These are phyloP conservation scores for Stipa capillata DNA, from an alignment of 176 grass and related monocot species.

Conservation along the genomic window DNA sequence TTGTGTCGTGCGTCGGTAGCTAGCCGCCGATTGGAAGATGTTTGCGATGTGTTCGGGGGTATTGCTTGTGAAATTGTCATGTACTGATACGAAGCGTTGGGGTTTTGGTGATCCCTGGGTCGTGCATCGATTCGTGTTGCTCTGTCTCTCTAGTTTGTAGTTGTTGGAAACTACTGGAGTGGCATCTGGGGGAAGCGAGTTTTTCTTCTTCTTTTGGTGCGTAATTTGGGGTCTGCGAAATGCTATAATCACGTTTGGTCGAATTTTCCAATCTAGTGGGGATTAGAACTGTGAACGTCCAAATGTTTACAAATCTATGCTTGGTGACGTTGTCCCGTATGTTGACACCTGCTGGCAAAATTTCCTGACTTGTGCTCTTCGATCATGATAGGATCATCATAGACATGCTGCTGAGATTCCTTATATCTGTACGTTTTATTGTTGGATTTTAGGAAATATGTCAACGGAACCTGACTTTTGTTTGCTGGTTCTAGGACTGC, in stretches of 20 bases:
- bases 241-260: not conserved
- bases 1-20: too few relatives aligned
- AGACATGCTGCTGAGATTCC: not conserved
- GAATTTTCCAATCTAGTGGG: not conserved
- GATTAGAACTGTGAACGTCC: not conserved
- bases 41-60: not conserved
- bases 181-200: not conserved
- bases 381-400: not conserved
- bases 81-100: not conserved
- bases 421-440: too few relatives aligned
- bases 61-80: not conserved
- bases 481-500: slow-evolving; percentile 3
- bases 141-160: too few relatives aligned
- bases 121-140: too few relatives aligned
- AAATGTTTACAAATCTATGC: too few relatives aligned
- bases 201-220: not conserved
- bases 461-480: not conserved
- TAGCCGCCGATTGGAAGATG: not conserved
- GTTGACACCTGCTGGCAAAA: not conserved
- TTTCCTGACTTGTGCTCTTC: not conserved
- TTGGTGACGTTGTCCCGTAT: not conserved
- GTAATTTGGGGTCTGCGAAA: not conserved
- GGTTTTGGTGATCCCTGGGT: too few relatives aligned
- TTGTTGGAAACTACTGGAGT: not conserved
- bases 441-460: not conserved